A percentile compares a stretch with the other conserved stretches of the same genome.
Conservation (phyloP, 2,329 filamentous ascomycete species). For the Scleromitrula shiraiana region DNA sequence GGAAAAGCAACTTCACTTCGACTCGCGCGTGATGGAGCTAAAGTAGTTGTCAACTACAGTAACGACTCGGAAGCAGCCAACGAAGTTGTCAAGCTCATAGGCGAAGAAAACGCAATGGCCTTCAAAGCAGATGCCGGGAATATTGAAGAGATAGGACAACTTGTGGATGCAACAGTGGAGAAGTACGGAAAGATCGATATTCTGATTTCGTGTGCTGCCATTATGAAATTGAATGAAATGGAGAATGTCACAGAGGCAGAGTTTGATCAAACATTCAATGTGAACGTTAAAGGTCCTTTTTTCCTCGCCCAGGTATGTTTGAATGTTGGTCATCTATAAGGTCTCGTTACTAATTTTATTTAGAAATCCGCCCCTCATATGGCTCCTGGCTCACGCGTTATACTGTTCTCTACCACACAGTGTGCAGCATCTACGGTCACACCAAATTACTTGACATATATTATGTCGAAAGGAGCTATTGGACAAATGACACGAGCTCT, state of each 20-base stretch:
- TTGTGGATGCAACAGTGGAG: slow-evolving; percentile 41
- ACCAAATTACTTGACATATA: slow-evolving; percentile 39
- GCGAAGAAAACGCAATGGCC: slow-evolving; percentile 39
- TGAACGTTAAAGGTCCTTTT: slow-evolving; percentile 51
- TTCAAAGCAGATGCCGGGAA: slow-evolving; percentile 48
- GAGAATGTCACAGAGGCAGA: slow-evolving; percentile 41
- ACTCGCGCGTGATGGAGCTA: slow-evolving; percentile 47
- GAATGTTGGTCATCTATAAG: neutral
- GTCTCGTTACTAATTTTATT: neutral
- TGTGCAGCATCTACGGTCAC: slow-evolving; percentile 32
- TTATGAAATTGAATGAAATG: slow-evolving; percentile 42
- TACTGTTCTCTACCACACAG: slow-evolving; percentile 43
- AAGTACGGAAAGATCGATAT: slow-evolving; percentile 51
- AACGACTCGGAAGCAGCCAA: slow-evolving; percentile 39
- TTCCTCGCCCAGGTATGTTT: slow-evolving; percentile 40
- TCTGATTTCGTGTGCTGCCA: slow-evolving; percentile 47
- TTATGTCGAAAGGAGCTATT: slow-evolving; percentile 43
- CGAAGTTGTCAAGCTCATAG: slow-evolving; percentile 41
- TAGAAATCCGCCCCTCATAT: slow-evolving; percentile 46
- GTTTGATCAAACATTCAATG: slow-evolving; percentile 40
- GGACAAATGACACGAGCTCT: slow-evolving; percentile 44
- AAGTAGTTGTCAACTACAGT: slow-evolving; percentile 51
- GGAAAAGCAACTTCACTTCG: slow-evolving; percentile 50
- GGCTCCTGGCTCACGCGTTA: slow-evolving; percentile 38
- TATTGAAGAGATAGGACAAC: slow-evolving; percentile 37